phyloP scores from a whole-genome alignment of 257 asterid species.

The Anisodus tanguticus region DNA sequence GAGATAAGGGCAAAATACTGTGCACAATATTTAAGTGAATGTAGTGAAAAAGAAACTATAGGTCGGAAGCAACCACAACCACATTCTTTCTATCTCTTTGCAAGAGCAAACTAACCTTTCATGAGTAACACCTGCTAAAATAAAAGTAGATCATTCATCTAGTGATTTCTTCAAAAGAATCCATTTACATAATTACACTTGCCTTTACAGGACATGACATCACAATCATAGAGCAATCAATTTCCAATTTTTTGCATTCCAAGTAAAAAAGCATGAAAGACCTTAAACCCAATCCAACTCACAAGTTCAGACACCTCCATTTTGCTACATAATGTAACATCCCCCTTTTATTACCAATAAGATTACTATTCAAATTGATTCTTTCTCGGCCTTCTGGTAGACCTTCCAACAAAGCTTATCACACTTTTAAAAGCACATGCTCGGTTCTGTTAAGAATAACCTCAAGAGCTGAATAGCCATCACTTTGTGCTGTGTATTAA shows the following conservation, averaged over 20 bases:
- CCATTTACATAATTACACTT: neutral
- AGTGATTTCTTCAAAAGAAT: neutral
- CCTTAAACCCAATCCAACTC: constrained; percentile 2
- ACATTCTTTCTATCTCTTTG: neutral
- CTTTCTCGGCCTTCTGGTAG: neutral
- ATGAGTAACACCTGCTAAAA: neutral
- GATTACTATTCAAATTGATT: neutral
- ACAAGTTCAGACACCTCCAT: neutral
- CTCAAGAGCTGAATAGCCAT: neutral
- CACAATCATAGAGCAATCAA: neutral
- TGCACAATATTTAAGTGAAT: neutral
- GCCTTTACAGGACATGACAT: neutral
- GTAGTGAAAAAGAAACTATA: neutral
- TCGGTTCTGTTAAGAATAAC: neutral
- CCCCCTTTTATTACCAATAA: neutral
- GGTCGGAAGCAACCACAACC: neutral
- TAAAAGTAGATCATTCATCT: neutral
- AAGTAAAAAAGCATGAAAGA: neutral
- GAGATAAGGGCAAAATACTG: neutral
- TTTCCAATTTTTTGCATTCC: neutral
- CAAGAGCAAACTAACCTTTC: constrained; percentile 19
- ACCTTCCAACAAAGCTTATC: neutral
- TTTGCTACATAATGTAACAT: neutral
- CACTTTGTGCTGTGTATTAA: neutral
- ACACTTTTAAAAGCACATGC: neutral